phyloP scores from a whole-genome alignment of 208 protist genomes.

The Tritrichomonas musculus region DNA sequence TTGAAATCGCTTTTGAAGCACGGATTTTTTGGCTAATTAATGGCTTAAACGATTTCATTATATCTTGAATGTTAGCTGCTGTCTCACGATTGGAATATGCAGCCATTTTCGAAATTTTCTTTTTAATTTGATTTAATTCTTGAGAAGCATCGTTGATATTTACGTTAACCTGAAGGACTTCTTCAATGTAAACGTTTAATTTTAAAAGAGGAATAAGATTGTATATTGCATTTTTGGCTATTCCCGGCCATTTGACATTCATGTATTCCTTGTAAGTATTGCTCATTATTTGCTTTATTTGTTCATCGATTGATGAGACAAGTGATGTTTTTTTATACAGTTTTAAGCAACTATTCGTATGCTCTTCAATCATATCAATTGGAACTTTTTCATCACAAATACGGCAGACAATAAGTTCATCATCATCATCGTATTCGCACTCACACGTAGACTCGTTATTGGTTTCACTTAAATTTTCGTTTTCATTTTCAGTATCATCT shows the following conservation, averaged over 20 bases:
- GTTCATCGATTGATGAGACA: neutral
- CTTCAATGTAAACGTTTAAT: neutral
- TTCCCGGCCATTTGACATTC: neutral
- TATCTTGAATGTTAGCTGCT: neutral
- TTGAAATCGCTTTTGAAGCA: neutral
- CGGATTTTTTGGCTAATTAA: slow-evolving; percentile 8
- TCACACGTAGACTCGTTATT: too few relatives aligned
- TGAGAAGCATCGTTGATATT: too few relatives aligned
- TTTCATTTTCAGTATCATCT: too few relatives aligned
- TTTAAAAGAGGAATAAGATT: neutral
- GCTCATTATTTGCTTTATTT: neutral
- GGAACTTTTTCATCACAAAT: slow-evolving; percentile 24
- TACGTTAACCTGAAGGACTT: neutral
- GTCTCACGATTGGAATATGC: neutral
- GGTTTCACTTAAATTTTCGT: too few relatives aligned
- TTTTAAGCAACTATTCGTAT: neutral
- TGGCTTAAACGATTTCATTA: too few relatives aligned
- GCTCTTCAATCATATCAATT: neutral
- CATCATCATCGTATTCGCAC: neutral
- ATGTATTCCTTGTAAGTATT: neutral
- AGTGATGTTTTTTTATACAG: neutral
- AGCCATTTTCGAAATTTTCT: neutral
- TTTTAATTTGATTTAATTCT: neutral
- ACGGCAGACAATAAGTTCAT: neutral
- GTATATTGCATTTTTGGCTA: too few relatives aligned